Percentiles rank a stretch among this genome's conserved stretches.
phyloP scores from a whole-genome alignment of 768 basidiomycete species.

The Suillus occidentalis region DNA sequence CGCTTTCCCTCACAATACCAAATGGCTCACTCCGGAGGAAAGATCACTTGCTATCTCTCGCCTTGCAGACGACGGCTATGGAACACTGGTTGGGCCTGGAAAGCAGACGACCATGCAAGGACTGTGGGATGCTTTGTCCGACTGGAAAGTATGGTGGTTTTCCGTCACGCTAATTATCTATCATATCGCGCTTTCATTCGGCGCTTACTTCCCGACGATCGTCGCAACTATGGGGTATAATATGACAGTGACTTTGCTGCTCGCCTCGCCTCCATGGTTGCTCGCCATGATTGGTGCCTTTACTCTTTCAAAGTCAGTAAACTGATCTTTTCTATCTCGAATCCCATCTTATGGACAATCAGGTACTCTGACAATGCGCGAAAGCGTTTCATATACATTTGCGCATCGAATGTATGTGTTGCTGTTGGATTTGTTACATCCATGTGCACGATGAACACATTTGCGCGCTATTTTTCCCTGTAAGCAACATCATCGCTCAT shows the following conservation, averaged over 20 bases:
- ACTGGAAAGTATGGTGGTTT: slow-evolving; percentile 44
- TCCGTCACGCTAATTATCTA: slow-evolving; percentile 17
- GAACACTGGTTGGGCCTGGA: neutral
- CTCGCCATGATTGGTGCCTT: slow-evolving; percentile 35
- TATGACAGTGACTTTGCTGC: slow-evolving; percentile 39
- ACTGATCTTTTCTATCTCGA: neutral
- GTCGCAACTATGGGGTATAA: slow-evolving; percentile 32
- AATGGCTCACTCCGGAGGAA: slow-evolving; percentile 32
- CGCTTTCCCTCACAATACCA: slow-evolving; percentile 35
- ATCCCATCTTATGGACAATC: neutral
- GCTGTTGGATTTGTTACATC: slow-evolving; percentile 66
- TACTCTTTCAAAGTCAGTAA: slow-evolving; percentile 3
- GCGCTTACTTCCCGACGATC: slow-evolving; percentile 22
- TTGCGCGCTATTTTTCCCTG: slow-evolving; percentile 62
- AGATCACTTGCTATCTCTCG: slow-evolving; percentile 31
- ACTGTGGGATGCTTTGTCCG: slow-evolving; percentile 37
- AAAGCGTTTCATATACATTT: slow-evolving; percentile 70
- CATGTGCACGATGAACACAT: slow-evolving; percentile 56
- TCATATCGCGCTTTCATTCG: slow-evolving; percentile 20
- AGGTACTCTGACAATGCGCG: slow-evolving; percentile 67
- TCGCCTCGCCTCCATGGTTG: slow-evolving; percentile 41
- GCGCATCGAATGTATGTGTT: slow-evolving; percentile 48
- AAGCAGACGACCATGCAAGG: slow-evolving; percentile 24
- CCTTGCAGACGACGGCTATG: slow-evolving; percentile 29
- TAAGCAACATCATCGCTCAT: slow-evolving; percentile 25